These are phyloP conservation scores for Fusarium sp. DNA, from an alignment of 2,329 filamentous ascomycete species.

Conservation along the genomic window DNA sequence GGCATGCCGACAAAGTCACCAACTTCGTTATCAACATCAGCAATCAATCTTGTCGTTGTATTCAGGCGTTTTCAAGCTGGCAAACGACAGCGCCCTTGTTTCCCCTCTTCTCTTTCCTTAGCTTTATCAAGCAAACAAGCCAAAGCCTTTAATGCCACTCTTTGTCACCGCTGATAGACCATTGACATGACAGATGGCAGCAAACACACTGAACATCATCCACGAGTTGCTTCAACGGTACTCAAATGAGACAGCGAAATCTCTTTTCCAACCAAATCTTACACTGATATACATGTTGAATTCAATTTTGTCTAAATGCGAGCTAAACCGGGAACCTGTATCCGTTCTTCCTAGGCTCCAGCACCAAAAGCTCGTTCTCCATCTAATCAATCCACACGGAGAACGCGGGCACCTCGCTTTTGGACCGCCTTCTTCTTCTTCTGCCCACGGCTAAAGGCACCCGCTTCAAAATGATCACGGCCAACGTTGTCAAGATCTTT, in stretches of 20 bases:
- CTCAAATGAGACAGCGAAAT: conserved; percentile 13
- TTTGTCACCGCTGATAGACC: conserved; percentile 13
- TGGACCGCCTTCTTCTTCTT: conserved; percentile 84
- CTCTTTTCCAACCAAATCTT: conserved; percentile 40
- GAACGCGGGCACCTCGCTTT: conserved; percentile 75
- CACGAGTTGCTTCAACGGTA: not conserved
- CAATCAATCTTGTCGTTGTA: not conserved
- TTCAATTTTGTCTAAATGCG: conserved; percentile 49
- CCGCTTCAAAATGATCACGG: conserved; percentile 78
- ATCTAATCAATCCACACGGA: conserved; percentile 81
- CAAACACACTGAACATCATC: conserved; percentile 4
- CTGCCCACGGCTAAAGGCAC: conserved; percentile 79
- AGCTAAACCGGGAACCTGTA: conserved; percentile 35
- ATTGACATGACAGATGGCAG: not conserved
- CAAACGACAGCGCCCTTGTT: conserved; percentile 6
- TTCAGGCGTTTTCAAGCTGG: not conserved
- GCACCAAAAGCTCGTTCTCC: not conserved
- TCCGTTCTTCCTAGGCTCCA: conserved; percentile 30
- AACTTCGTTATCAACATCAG: not conserved
- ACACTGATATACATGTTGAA: conserved; percentile 54
- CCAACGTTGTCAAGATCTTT: conserved; percentile 98
- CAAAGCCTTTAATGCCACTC: not conserved
- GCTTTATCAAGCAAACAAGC: not conserved
- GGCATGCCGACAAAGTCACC: not conserved
- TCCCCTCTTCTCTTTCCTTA: not conserved